Base-by-base conservation (phyloP, 1,284 basidiomycete species). In the Porogramme epimiltina region DNA sequence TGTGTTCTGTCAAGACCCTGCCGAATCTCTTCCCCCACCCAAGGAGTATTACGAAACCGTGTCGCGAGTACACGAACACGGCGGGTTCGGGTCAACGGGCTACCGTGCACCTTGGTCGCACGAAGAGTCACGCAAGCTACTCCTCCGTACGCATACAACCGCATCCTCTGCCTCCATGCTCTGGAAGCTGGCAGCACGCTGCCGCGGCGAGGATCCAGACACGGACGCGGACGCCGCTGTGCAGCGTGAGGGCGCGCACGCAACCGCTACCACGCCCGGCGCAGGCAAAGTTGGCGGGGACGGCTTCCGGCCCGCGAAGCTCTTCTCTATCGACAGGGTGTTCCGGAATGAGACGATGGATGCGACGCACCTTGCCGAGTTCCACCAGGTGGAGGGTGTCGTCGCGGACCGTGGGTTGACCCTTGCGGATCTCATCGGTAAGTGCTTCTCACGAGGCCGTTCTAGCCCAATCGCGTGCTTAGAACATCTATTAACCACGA, bases 281-380 rank as follows among this genome's bases (percentile, higher is more conserved):
- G 51, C 54, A 26, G 51, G 54, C 43, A 52, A 59, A 44, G 49
- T 52, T 4, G 62, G 54, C 16, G 51, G 79, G 53, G 85, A 87
- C 54, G 95, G 93, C 0, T 99, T 99, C 83, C 83, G 91, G 62
- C 95, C 97, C 3, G 93, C 93, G 41, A 99, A 99, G 71, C 73
- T 99, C 59, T 99, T 98, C 82, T 95, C 91, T 62, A 98, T 99
- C 65, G 97, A 99, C 72, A 82, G 97, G 47, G 97, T 99, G 18
- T 99, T 99, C 87, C 82, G 97, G 67, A 99, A 99, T 66, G 97
- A 99, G 73, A 94, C 97, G 0, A 94, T 95, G 76, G 97, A 99
- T 72, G 95, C 95, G 33, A 99, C 97, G n/a, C 97, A 99, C 77
- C 69, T 99, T 55, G 97, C 97, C 18, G 97, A 99, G 74, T 99